Conservation (phyloP, 1,284 basidiomycete species). For the Austropuccinia psidii region DNA sequence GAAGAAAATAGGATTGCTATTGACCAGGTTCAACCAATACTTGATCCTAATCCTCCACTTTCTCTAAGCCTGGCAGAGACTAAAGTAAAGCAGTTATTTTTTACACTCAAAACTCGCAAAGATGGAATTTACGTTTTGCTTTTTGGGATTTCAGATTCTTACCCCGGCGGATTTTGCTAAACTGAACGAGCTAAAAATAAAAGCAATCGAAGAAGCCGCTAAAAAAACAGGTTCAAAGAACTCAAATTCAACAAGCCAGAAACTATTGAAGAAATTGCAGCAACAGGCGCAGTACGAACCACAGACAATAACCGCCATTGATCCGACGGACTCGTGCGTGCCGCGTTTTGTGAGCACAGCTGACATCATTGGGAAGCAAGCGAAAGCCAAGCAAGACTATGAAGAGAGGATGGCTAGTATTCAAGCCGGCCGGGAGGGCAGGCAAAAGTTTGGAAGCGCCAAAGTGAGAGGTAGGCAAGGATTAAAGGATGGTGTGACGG, state of each 20-base stretch:
- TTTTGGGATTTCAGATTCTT: conserved; percentile 61
- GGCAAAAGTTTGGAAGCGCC: conserved; percentile 76
- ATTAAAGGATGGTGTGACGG: conserved; percentile 46
- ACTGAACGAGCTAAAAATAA: conserved; percentile 77
- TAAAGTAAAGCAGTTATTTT: conserved; percentile 9
- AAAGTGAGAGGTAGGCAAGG: conserved; percentile 43
- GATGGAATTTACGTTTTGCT: too few species aligned
- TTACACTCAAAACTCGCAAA: neutral
- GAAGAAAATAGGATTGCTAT: conserved; percentile 41
- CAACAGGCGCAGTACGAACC: conserved; percentile 49
- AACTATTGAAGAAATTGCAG: conserved; percentile 53
- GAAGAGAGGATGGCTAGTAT: conserved; percentile 89
- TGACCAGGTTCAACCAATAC: conserved; percentile 34
- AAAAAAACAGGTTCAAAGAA: conserved; percentile 65
- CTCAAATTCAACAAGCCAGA: conserved; percentile 76
- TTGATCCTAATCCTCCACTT: conserved; percentile 3
- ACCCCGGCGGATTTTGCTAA: conserved; percentile 96
- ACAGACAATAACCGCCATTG: conserved; percentile 41
- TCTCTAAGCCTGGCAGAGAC: conserved; percentile 20
- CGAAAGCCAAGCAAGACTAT: conserved; percentile 89
- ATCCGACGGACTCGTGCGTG: conserved; percentile 49
- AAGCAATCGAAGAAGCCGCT: conserved; percentile 51
- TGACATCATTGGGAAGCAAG: conserved; percentile 87
- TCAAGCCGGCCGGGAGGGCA: conserved; percentile 83
- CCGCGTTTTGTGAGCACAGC: conserved; percentile 74